These are phyloP conservation scores for Ophiostoma australiae DNA, from an alignment of 2,329 filamentous ascomycete genomes.

Conservation along the genomic window DNA sequence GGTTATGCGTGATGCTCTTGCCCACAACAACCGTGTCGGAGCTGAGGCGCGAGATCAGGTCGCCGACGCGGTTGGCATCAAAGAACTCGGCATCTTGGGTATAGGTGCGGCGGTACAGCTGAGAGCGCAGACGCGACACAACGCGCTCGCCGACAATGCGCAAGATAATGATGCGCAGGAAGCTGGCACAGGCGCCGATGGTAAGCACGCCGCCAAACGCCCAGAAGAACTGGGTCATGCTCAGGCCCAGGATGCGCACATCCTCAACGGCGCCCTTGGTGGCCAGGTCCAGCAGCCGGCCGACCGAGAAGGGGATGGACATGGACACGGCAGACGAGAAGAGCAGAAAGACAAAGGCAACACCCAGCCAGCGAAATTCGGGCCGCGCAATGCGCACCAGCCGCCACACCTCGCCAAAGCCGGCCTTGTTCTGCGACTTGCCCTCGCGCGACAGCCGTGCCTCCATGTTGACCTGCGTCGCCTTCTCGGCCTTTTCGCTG, in stretches of 20 bases:
- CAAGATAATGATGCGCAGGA: conserved; percentile 86
- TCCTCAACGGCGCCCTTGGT: conserved; percentile 66
- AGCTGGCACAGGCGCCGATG: conserved; percentile 83
- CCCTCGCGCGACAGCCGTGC: conserved; percentile 84
- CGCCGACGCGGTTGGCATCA: conserved; percentile 92
- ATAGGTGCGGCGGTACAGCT: conserved; percentile 86
- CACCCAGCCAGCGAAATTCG: conserved; percentile 69
- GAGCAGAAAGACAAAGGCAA: conserved; percentile 80
- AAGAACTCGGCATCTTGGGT: conserved; percentile 99
- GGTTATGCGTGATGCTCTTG: conserved; percentile 96
- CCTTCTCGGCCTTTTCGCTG: conserved; percentile 80
- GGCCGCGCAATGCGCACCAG: conserved; percentile 84
- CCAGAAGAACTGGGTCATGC: conserved; percentile 81
- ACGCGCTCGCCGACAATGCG: conserved; percentile 93
- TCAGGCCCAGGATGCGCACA: conserved; percentile 73
- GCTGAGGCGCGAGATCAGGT: conserved; percentile 89
- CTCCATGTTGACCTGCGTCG: conserved; percentile 81
- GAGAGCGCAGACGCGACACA: conserved; percentile 80
- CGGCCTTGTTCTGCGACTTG: conserved; percentile 52
- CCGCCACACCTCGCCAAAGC: conserved; percentile 73
- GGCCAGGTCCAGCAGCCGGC: conserved; percentile 87
- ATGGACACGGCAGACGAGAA: conserved; percentile 91
- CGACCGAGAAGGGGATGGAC: conserved; percentile 94
- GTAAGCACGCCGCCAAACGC: conserved; percentile 72
- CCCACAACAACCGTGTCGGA: conserved; percentile 97